Evolutionary conservation across 257 asterid genomes (phyloP), one percentile per base, ranked within the genome.

Genomic region (Solanum chilense): DNA sequence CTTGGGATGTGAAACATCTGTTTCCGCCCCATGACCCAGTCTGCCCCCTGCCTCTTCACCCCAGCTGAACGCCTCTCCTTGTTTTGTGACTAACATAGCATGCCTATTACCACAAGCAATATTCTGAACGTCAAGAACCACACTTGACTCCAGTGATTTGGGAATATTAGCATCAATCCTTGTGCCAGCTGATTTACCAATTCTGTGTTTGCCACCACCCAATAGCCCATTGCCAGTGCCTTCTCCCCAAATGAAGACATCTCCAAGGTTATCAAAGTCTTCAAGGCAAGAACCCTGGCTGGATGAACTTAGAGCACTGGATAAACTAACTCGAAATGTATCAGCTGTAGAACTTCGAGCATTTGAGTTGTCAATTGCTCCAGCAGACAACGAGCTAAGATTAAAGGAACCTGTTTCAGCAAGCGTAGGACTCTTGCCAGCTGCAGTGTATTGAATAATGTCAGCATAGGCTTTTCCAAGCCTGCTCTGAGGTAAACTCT

Each of bases 241-340:
- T 90, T 96, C 98, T 29, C 99, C 99, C 97, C 98, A 96, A 78
- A 95, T 93, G 93, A 91, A 95, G 90, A 95, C 95, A 88, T 96
- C 99, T 20, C 98, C 98, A 74, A 94, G 86, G 92, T 90, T 87
- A 44, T 93, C 98, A 64, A 93, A 91, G 77, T 96, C 99, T 88
- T 96, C 99, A 70, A 68, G 92, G 60, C 94, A 91, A 60, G 98
- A 96, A 73, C 97, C 96, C 85, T 95, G 99, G 88, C 99, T 96
- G 12, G 99, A 96, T 76, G 98, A 94, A 90, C 99, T 96, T 73
- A 95, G 86, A 58, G 96, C 98, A 87, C 99, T 96, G 16, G 98
- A 96, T 66, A 96, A 93, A 92, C 99, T 96, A 89, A 92, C 91
- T 76, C 99, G 91, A 86, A 92, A 39, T 78, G 93, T 84, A 60